Percentiles rank a stretch among this genome's conserved stretches.
Conservation (phyloP, 371 early-diverging fungal genomes). For the Conidiobolus incongruus region DNA sequence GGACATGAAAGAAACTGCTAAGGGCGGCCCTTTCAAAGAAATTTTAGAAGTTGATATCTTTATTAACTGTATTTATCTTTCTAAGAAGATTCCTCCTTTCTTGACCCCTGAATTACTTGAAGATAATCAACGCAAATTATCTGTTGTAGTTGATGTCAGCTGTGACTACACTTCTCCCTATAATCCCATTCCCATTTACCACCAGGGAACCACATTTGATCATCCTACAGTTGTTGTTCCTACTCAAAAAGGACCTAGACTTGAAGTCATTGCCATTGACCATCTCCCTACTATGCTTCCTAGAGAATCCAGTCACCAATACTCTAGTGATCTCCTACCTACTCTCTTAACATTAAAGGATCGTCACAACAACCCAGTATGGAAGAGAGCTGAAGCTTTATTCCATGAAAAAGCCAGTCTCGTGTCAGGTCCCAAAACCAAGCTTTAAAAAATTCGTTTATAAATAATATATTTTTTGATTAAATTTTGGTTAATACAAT, state of each 20-base stretch:
- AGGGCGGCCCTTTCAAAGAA: slow-evolving; percentile 82
- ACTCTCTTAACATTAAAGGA: slow-evolving; percentile 42
- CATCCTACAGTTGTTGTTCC: slow-evolving; percentile 60
- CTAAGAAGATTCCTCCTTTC: slow-evolving; percentile 80
- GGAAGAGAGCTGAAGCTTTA: slow-evolving; percentile 67
- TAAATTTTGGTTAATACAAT: too few relatives aligned
- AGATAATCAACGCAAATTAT: slow-evolving; percentile 31
- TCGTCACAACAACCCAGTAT: slow-evolving; percentile 42
- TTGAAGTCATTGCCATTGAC: slow-evolving; percentile 88
- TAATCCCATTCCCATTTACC: slow-evolving; percentile 91
- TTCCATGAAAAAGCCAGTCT: slow-evolving; percentile 50
- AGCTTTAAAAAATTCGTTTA: too few relatives aligned
- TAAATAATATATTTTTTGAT: too few relatives aligned
- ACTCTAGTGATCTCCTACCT: slow-evolving; percentile 66
- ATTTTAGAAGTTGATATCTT: slow-evolving; percentile 78
- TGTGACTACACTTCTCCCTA: slow-evolving; percentile 93
- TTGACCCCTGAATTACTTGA: slow-evolving; percentile 57
- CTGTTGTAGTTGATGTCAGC: slow-evolving; percentile 79
- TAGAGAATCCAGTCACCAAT: slow-evolving; percentile 74
- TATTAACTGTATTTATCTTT: slow-evolving; percentile 94
- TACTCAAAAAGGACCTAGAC: slow-evolving; percentile 14
- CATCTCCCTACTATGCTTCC: slow-evolving; percentile 89
- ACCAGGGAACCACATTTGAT: slow-evolving; percentile 75
- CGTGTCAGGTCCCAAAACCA: too few relatives aligned
- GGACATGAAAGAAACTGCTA: slow-evolving; percentile 87